Evolutionary conservation across 2,329 filamentous ascomycete genomes (phyloP), one percentile per base, ranked within the genome.

Genomic region (Elsinoe fawcettii): DNA sequence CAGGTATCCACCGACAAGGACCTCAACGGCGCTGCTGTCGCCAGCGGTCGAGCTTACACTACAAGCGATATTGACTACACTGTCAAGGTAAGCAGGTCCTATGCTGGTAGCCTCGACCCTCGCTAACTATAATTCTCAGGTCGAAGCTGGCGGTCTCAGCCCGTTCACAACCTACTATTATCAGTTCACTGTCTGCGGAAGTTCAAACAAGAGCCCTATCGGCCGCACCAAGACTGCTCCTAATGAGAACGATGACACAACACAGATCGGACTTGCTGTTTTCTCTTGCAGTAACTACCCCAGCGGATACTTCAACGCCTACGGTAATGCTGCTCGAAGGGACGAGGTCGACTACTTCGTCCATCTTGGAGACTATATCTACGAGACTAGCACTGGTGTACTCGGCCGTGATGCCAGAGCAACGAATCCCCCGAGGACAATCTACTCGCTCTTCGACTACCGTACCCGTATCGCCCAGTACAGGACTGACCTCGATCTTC

Each of bases 51-150:
- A 36, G 84, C 79, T 1, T 88, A 83, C 65, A 90, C 87, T 0
- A 86, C 79, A 36, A 85, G 81, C 1, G 86, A 90, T 66, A 81
- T 90, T 47, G 87, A 90, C 66, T 90, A 84, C 66, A 90, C 86
- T 0, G 74, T 89, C 60, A 88, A 88, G 76, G 82, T 82, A 66
- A 4, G 18, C 43, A 34, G n/a, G 12, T 36, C n/a, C 18, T 12
- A 12, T 37, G 4, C 11, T 37, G 6, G 27, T 5, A 12, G 14
- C 3, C 6, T 12, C 14, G 11, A 12, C 11, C 34, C 11, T 16
- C 20, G 8, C 39, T 27, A n/a, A 34, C 23, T 11, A 54, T 34
- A 23, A 3, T 25, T 9, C 20, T 20, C 18, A 53, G 49, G 80
- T 88, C 14, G 85, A 89, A 68, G 86, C 85, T 1, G 77, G 71